Evolutionary conservation across 495 filamentous ascomycete genomes (phyloP).

Genomic region (Lasiosphaeria miniovina): DNA sequence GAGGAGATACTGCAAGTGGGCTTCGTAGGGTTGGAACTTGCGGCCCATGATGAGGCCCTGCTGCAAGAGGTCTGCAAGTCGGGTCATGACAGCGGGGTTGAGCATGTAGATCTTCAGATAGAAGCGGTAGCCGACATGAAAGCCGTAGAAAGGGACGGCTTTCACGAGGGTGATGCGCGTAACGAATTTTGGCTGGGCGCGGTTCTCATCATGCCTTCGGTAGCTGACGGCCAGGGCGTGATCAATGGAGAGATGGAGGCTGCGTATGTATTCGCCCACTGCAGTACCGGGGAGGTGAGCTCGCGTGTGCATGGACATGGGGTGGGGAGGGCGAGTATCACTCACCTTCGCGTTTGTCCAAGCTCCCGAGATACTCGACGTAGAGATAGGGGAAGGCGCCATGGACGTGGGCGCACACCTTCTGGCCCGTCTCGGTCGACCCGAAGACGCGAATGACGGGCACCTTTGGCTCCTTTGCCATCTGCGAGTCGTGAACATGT

Average conservation of each 20-base stretch:
- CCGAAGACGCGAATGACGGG: conserved; percentile 92
- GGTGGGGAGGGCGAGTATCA: neutral
- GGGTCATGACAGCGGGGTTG: conserved; percentile 75
- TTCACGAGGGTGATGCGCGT: conserved; percentile 90
- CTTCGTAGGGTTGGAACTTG: conserved; percentile 86
- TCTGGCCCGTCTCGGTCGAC: conserved; percentile 91
- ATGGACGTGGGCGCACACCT: conserved; percentile 94
- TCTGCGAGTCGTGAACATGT: conserved; percentile 47
- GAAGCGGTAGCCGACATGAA: conserved; percentile 84
- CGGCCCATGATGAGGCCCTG: conserved; percentile 82
- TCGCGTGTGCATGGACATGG: neutral
- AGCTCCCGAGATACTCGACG: conserved; percentile 74
- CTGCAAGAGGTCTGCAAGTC: conserved; percentile 78
- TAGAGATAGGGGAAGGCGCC: conserved; percentile 94
- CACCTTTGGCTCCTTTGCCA: conserved; percentile 62
- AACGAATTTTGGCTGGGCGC: conserved; percentile 68
- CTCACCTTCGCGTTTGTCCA: conserved; percentile 65
- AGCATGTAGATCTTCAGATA: conserved; percentile 94
- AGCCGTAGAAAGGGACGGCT: conserved; percentile 93
- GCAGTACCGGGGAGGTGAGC: conserved; percentile 8
- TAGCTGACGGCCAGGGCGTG: conserved; percentile 80
- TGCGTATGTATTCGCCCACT: conserved; percentile 62
- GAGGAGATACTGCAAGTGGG: conserved; percentile 82
- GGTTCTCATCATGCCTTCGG: conserved; percentile 61
- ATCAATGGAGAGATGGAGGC: conserved; percentile 77